Evolutionary conservation across 2,329 filamentous ascomycete species (phyloP).

Genomic region (Nothopassalora personata): DNA sequence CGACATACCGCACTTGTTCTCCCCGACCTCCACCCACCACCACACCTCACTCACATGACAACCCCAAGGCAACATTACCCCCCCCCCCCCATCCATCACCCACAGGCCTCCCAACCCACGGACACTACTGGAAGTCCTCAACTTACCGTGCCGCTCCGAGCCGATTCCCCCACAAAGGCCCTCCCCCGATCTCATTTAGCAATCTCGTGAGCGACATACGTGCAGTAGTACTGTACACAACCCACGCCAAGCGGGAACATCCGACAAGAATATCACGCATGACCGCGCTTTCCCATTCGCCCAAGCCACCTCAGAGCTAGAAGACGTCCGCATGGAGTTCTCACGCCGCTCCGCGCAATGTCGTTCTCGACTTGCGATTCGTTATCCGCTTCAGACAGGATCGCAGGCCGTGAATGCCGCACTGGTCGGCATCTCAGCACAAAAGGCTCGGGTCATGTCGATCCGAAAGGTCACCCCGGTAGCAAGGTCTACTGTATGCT

Average conservation of each 20-base stretch:
- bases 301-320: not conserved
- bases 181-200: not conserved
- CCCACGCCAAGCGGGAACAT: not conserved
- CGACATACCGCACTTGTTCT: too few relatives aligned
- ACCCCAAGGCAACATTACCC: too few relatives aligned
- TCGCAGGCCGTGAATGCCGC: not conserved
- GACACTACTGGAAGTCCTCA: not conserved
- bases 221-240: too few relatives aligned
- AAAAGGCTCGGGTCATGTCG: not conserved
- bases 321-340: not conserved
- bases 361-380: not conserved
- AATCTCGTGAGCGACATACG: too few relatives aligned
- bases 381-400: not conserved
- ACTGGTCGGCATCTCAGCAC: not conserved
- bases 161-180: not conserved
- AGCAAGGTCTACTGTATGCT: too few relatives aligned
- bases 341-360: conserved; percentile 2
- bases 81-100: too few relatives aligned
- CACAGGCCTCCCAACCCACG: too few relatives aligned
- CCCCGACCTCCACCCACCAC: too few relatives aligned
- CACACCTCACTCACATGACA: too few relatives aligned
- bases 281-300: not conserved
- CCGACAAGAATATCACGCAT: not conserved
- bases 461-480: not conserved
- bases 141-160: not conserved